These are phyloP conservation scores for Colletotrichum incanum DNA, from an alignment of 2,329 filamentous ascomycete genomes.

Conservation along the genomic window DNA sequence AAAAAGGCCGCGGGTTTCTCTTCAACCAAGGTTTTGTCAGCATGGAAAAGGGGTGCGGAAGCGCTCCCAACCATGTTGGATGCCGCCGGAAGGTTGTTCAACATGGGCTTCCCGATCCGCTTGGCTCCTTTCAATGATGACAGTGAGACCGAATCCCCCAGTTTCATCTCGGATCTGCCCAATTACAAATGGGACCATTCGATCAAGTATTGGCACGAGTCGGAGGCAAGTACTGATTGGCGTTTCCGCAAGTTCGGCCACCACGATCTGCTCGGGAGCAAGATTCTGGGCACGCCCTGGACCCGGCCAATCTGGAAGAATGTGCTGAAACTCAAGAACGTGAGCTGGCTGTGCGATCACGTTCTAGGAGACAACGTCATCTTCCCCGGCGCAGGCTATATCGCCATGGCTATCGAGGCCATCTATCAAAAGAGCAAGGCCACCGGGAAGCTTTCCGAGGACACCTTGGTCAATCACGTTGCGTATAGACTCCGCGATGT, in stretches of 20 bases:
- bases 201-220: constrained; percentile 31
- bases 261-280: constrained; percentile 38
- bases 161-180: constrained; percentile 29
- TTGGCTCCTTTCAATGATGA: background rate
- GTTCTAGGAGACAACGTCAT: constrained; percentile 59
- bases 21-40: background rate
- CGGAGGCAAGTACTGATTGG: constrained; percentile 5
- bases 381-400: constrained; percentile 47
- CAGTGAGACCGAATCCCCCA: background rate
- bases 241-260: background rate
- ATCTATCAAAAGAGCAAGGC: constrained; percentile 8
- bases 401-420: constrained; percentile 37
- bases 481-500: constrained; percentile 19
- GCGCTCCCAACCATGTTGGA: constrained; percentile 10
- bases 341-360: constrained; percentile 61
- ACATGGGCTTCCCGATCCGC: background rate
- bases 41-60: constrained; percentile 12
- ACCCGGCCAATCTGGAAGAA: constrained; percentile 17
- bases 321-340: constrained; percentile 14
- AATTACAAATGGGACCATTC: constrained; percentile 39
- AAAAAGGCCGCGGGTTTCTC: constrained; percentile 36
- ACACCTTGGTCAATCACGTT: background rate
- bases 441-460: background rate
- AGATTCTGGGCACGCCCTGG: constrained; percentile 22
- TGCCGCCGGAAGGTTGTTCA: constrained; percentile 11